Conservation (phyloP, 805 yeast genomes). For the Candida cerambycidarum region DNA sequence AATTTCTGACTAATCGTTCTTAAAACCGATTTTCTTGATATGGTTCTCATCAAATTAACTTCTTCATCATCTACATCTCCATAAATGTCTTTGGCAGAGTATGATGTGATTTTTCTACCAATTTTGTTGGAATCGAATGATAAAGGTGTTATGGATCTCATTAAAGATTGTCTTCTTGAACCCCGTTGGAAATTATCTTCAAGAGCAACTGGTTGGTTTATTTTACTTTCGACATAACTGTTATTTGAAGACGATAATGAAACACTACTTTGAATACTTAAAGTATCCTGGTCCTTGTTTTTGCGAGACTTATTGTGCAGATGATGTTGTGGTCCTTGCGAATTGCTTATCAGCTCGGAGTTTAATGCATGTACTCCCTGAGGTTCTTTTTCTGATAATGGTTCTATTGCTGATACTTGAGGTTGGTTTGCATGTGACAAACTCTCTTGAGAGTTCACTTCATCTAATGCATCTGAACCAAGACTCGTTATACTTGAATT, state of each 20-base stretch:
- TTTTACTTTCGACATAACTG: not conserved
- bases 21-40: slow-evolving; percentile 45
- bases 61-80: slow-evolving; percentile 37
- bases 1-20: slow-evolving; percentile 32
- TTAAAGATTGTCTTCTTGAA: slow-evolving; percentile 7
- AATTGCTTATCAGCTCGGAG: not conserved
- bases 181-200: not conserved
- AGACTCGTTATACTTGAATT: slow-evolving; percentile 5
- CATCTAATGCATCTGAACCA: slow-evolving; percentile 6
- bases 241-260: slow-evolving; percentile 6
- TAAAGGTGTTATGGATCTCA: slow-evolving; percentile 9
- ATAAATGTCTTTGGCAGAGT: slow-evolving; percentile 39
- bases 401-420: not conserved
- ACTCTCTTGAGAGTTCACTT: not conserved
- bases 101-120: slow-evolving; percentile 11
- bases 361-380: not conserved
- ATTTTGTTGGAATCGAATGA: slow-evolving; percentile 13
- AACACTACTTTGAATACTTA: slow-evolving; percentile 12
- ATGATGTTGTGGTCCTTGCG: not conserved
- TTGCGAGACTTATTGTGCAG: no score
- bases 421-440: not conserved
- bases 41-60: slow-evolving; percentile 41
- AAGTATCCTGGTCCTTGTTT: slow-evolving; percentile 1
- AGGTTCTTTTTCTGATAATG: no score
- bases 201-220: slow-evolving; percentile 10